Base-by-base conservation (phyloP, 768 basidiomycete genomes). In the Calocybe cyanea region DNA sequence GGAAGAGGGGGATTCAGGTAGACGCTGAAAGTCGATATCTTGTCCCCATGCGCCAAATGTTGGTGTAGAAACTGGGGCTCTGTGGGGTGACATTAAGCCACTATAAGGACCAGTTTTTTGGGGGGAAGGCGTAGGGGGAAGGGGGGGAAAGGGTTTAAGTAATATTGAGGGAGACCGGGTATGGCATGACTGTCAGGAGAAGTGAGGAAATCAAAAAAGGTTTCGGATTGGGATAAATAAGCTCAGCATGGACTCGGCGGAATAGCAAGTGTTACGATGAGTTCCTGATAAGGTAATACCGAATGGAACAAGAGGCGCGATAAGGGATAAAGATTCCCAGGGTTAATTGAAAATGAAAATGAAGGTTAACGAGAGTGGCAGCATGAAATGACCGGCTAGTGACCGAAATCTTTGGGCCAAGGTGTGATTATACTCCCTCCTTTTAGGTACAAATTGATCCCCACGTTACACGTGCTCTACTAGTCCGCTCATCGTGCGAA, bases 401-500 rank as follows among this genome's bases (percentile, higher is more conserved):
- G 28, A 21, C 36, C 19, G 20, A 17, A 31, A 15, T 15, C 18
- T 18, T 3, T 31, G 39, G 20, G 41, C 31, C 19, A 11, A 57
- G 58, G 52, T 63, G 60, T 51, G 63, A 62, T 41, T n/a, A 43
- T 51, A 58, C 25, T 38, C 40, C 36, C 57, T 59, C 53, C 30
- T 49, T 62, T 58, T 55, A 28, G 41, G 59, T 38, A 33, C 46
- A 17, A 28, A 32, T 25, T 49, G 51, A 35, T 54, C 38, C 49
- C 36, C 25, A 36, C 35, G 51, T 52, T 53, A 20, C 64, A 66
- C 63, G 66, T 66, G 64, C 43, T 47, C 34, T 38, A 25, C 38
- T 41, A 4, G 49, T 57, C 66, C 65, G 65, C 56, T 57, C 57
- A 67, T 66, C 69, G 70, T 68, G 70, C 59, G 70, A 72, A 67